Evolutionary conservation across 2,329 filamentous ascomycete species (phyloP).

Genomic region (Aulographum hederae): DNA sequence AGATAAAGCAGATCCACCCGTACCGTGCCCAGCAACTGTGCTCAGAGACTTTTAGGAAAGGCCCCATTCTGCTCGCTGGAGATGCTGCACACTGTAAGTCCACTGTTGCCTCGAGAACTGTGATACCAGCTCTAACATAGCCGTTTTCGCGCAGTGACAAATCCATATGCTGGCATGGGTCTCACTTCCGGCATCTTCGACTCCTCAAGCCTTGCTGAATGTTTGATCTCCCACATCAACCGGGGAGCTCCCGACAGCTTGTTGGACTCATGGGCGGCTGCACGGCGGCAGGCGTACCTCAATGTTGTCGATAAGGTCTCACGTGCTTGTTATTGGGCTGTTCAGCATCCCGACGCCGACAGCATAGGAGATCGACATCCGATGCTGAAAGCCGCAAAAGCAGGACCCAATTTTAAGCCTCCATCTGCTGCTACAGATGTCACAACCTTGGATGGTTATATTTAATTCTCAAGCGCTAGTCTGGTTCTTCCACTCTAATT

Average conservation of each 20-base stretch:
- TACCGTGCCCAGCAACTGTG: conserved; percentile 24
- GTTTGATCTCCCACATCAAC: conserved; percentile 11
- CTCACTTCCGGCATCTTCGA: conserved; percentile 17
- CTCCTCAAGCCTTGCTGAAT: conserved; percentile 12
- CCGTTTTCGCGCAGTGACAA: conserved; percentile 17
- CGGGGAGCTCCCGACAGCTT: conserved; percentile 10
- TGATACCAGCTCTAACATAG: not conserved
- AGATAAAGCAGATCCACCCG: conserved; percentile 17
- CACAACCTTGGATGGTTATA: not conserved
- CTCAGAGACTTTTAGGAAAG: conserved; percentile 13
- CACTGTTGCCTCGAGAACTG: no score
- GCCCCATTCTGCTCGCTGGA: conserved; percentile 17
- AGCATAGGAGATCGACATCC: conserved; percentile 1
- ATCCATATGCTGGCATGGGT: conserved; percentile 18
- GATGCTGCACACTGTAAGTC: conserved; percentile 20
- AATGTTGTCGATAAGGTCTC: conserved; percentile 14
- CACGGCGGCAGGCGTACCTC: conserved; percentile 16
- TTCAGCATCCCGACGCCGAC: conserved; percentile 1
- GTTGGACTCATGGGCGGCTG: conserved; percentile 16
- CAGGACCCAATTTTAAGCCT: not conserved
- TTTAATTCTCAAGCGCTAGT: no score
- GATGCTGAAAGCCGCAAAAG: conserved; percentile 2
- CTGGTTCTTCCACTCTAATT: no score
- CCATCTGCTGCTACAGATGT: not conserved
- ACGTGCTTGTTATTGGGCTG: conserved; percentile 1